Conservation (phyloP, 2,329 filamentous ascomycete genomes). For the Colletotrichum sp. region DNA sequence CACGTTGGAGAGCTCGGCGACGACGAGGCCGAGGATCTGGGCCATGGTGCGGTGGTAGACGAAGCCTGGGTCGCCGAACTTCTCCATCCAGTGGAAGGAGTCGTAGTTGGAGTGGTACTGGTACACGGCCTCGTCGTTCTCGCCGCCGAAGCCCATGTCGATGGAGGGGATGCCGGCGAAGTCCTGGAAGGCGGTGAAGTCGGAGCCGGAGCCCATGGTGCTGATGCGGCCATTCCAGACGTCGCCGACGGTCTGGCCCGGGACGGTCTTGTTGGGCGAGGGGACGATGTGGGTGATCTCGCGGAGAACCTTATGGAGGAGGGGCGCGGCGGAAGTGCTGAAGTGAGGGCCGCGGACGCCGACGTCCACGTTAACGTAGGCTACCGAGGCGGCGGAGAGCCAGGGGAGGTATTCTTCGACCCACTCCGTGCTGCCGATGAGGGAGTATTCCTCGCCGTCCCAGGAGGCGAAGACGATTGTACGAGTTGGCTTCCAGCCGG, state of each 20-base stretch:
- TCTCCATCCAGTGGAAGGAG: slow-evolving; percentile 87
- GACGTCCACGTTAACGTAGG: slow-evolving; percentile 87
- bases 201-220: slow-evolving; percentile 75
- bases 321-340: slow-evolving; percentile 69
- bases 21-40: slow-evolving; percentile 67
- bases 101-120: slow-evolving; percentile 95
- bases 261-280: slow-evolving; percentile 79
- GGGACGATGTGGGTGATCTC: slow-evolving; percentile 68
- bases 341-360: slow-evolving; percentile 72
- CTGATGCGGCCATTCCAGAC: slow-evolving; percentile 66
- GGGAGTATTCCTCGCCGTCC: slow-evolving; percentile 85
- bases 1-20: slow-evolving; percentile 65
- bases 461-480: slow-evolving; percentile 90
- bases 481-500: slow-evolving; percentile 67
- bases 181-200: slow-evolving; percentile 79
- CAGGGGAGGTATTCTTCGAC: slow-evolving; percentile 88
- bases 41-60: slow-evolving; percentile 71
- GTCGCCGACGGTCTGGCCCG: slow-evolving; percentile 73
- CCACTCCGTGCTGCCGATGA: slow-evolving; percentile 90
- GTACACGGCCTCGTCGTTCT: slow-evolving; percentile 61
- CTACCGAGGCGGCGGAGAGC: slow-evolving; percentile 75
- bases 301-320: slow-evolving; percentile 76
- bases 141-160: slow-evolving; percentile 63
- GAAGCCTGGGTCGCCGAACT: slow-evolving; percentile 74
- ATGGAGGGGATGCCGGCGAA: slow-evolving; percentile 70